Base-by-base conservation (phyloP, 2,329 filamentous ascomycete genomes). In the Aspergillus costaricaensis region DNA sequence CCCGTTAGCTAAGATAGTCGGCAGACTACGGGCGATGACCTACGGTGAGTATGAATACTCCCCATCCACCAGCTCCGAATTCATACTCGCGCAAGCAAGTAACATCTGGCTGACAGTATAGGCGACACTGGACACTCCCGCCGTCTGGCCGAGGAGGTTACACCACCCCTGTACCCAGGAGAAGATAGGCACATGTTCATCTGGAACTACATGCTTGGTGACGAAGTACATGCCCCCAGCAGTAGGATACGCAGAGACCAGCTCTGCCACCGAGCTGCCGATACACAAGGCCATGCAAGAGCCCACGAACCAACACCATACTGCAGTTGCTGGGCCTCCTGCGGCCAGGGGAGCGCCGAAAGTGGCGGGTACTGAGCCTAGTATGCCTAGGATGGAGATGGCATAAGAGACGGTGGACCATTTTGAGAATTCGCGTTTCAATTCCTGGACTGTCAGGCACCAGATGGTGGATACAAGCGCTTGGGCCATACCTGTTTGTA, bases 201-300 rank as follows among this genome's bases (percentile, higher is more conserved):
- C 76, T 8, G 86, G 86, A 2, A 88, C 85, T 36, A 88, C 85
- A 68, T 86, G 83, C 67, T 88, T 88, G 9, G 85, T 87, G 36
- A 88, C 85, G 70, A 88, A 89, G 72, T 88, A 88, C 85, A 89
- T 88, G 2, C 86, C 86, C 19, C 86, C 86, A 2, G 86, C 86
- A 2, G 86, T 89, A 36, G 86, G 86, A 74, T 88, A 88, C 32
- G 86, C 86, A 7, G 86, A 88, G 27, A 88, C 85, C 55, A 88
- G 74, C 72, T 88, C 86, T 47, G 86, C 83, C n/a, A 88, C 86
- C 59, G 85, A 88, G 65, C 83, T 85, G 14, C 85, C 85, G 66
- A 88, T 88, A 64, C 84, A 85, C 71, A 86, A 83, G 36, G 86
- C 85, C 85, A 88, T 88, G 62, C 83, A 76, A 12, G 85, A 87